Percentiles rank a stretch among this genome's conserved stretches.
These are phyloP conservation scores for Poronia punctata DNA, from an alignment of 495 filamentous ascomycete genomes.

Conservation along the genomic window DNA sequence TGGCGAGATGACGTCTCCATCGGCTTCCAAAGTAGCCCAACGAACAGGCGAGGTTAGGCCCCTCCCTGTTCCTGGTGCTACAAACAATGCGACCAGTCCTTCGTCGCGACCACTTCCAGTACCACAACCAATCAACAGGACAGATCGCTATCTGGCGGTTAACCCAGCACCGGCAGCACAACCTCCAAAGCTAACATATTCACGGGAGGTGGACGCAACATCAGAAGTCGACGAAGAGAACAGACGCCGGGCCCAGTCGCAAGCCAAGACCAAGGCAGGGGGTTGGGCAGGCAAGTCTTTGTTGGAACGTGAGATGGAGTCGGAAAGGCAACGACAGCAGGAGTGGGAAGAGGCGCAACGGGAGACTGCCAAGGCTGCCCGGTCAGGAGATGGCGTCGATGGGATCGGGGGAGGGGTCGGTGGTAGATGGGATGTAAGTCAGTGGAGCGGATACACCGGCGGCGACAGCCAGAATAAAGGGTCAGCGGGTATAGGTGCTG, in stretches of 20 bases:
- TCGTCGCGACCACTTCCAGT: conserved; percentile 26
- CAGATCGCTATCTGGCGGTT: conserved; percentile 36
- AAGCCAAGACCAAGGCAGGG: conserved; percentile 63
- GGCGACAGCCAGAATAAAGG: conserved; percentile 79
- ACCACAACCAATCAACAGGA: conserved; percentile 29
- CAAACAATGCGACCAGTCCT: conserved; percentile 6
- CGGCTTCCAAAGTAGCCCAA: conserved; percentile 26
- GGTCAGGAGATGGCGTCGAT: conserved; percentile 41
- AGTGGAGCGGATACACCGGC: conserved; percentile 76
- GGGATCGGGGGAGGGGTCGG: conserved; percentile 49
- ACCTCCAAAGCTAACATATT: conserved; percentile 42
- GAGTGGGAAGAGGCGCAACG: conserved; percentile 95
- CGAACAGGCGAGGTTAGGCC: conserved; percentile 31
- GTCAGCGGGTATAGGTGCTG: conserved; percentile 60
- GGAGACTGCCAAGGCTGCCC: conserved; percentile 53
- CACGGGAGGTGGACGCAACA: conserved; percentile 48
- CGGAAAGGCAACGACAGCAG: conserved; percentile 81
- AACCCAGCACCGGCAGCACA: conserved; percentile 31
- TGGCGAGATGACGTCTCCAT: conserved; percentile 22
- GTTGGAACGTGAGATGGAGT: conserved; percentile 92
- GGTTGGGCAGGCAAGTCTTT: conserved; percentile 76
- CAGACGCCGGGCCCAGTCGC: conserved; percentile 53
- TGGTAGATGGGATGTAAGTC: conserved; percentile 77
- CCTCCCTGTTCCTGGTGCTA: conserved; percentile 19
- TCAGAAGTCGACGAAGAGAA: conserved; percentile 65